phyloP scores from a whole-genome alignment of 2,329 filamentous ascomycete species.

The Sporothrix luriei region DNA sequence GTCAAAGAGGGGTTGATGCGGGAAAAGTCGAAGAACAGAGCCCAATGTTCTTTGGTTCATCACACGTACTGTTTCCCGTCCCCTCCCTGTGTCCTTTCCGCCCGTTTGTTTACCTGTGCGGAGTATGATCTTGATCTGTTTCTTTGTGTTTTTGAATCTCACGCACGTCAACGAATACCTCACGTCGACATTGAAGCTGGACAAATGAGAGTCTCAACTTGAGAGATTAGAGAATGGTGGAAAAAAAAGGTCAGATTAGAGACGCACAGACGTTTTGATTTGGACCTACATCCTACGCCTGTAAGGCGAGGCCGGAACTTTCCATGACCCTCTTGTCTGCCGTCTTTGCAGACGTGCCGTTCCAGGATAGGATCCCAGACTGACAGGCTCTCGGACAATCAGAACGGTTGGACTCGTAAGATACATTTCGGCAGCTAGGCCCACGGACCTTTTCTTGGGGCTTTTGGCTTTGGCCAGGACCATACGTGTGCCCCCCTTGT shows the following conservation, averaged over 20 bases:
- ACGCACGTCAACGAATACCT: not conserved
- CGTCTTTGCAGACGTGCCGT: slow-evolving; percentile 14
- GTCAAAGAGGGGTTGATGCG: slow-evolving; percentile 18
- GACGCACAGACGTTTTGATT: slow-evolving; percentile 26
- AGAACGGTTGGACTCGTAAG: not conserved
- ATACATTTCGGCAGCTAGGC: slow-evolving; percentile 17
- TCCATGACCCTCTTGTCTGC: not conserved
- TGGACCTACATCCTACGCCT: not conserved
- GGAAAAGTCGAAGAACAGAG: slow-evolving; percentile 16
- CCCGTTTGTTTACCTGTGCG: not conserved
- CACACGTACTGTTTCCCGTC: slow-evolving; percentile 11
- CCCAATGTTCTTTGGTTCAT: slow-evolving; percentile 13
- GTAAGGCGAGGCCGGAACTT: slow-evolving; percentile 5
- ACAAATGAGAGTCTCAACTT: not conserved
- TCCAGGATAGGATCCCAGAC: slow-evolving; percentile 17
- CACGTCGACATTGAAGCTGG: not conserved
- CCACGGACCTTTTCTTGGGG: not conserved
- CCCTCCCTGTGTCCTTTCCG: not conserved
- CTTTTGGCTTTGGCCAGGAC: not conserved
- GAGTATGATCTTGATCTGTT: too few species aligned
- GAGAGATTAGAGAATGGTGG: not conserved
- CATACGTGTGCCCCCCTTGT: not conserved
- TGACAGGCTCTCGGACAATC: slow-evolving; percentile 8
- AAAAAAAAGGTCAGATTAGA: not conserved
- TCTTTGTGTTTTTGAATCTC: too few species aligned